Percentiles rank a stretch among this genome's conserved stretches.
phyloP scores from a whole-genome alignment of 129 eudicot species.

The Helichrysum umbraculigerum region DNA sequence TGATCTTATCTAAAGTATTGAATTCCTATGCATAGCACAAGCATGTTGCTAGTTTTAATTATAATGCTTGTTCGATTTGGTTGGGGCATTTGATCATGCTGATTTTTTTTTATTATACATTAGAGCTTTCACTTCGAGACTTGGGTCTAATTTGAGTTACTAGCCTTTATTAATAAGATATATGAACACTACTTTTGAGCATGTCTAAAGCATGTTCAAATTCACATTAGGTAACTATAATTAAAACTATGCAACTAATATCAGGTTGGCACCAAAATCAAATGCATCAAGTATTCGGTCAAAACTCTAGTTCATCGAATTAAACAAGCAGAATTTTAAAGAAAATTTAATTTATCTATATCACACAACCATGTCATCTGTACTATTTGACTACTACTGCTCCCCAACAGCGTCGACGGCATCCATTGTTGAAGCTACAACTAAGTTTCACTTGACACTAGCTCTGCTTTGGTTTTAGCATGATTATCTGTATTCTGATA shows the following conservation, averaged over 20 bases:
- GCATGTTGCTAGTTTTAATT: too few species aligned
- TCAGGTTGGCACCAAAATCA: background rate
- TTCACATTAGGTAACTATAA: background rate
- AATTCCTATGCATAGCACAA: too few species aligned
- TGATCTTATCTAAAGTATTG: too few species aligned
- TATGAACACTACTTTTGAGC: background rate
- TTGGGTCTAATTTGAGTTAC: background rate
- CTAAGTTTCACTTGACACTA: background rate
- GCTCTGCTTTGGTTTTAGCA: constrained; percentile 17
- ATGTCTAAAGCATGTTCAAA: constrained; percentile 13
- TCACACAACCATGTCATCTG: constrained; percentile 19
- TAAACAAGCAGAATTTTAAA: background rate
- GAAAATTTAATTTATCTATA: constrained; percentile 1
- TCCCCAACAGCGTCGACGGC: background rate
- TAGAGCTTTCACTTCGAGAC: background rate
- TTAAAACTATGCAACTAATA: background rate
- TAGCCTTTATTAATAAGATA: background rate
- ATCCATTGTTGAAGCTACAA: constrained; percentile 1
- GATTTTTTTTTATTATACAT: too few species aligned
- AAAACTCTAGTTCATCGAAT: constrained; percentile 14
- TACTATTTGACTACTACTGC: constrained; percentile 7
- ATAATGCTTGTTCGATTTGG: background rate
- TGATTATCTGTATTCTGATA: background rate
- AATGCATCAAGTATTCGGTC: constrained; percentile 5
- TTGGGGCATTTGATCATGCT: too few species aligned